These are phyloP conservation scores for Aspergillus sclerotioniger DNA, from an alignment of 495 filamentous ascomycete genomes.

Conservation along the genomic window DNA sequence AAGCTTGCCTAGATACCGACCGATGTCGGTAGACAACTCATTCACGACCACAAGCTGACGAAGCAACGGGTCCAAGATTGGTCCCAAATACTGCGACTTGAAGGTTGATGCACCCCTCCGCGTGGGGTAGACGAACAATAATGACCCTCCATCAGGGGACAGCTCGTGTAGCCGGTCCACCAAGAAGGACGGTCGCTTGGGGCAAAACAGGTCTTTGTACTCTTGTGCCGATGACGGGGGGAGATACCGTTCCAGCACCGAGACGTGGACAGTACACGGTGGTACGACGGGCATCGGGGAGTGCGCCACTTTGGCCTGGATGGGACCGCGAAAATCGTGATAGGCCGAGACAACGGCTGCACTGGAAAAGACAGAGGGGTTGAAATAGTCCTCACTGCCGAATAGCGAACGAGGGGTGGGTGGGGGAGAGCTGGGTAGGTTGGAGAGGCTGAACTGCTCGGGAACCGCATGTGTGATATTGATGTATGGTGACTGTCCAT, in stretches of 20 bases:
- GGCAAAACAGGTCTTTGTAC: conserved; percentile 59
- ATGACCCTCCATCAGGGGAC: conserved; percentile 54
- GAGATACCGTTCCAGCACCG: conserved; percentile 69
- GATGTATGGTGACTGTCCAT: conserved; percentile 51
- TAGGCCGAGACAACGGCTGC: conserved; percentile 55
- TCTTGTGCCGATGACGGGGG: conserved; percentile 62
- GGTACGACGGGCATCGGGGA: conserved; percentile 63
- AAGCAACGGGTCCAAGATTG: conserved; percentile 65
- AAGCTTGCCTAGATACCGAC: conserved; percentile 56
- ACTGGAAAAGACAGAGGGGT: conserved; percentile 53
- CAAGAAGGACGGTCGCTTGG: conserved; percentile 59
- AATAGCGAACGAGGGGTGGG: conserved; percentile 52
- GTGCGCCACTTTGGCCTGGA: conserved; percentile 36
- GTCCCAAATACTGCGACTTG: conserved; percentile 61
- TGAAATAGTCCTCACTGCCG: conserved; percentile 56
- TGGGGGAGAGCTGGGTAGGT: conserved; percentile 60
- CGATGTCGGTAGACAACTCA: conserved; percentile 58
- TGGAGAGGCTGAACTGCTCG: conserved; percentile 59
- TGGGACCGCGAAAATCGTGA: conserved; percentile 52
- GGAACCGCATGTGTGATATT: conserved; percentile 65
- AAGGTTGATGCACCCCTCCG: conserved; percentile 61
- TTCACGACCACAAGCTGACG: conserved; percentile 64
- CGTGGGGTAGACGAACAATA: conserved; percentile 72
- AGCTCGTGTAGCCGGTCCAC: conserved; percentile 66
- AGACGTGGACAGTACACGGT: conserved; percentile 61